These are phyloP conservation scores for Trichoderma citrinoviride DNA, from an alignment of 2,329 filamentous ascomycete species.

Conservation along the genomic window DNA sequence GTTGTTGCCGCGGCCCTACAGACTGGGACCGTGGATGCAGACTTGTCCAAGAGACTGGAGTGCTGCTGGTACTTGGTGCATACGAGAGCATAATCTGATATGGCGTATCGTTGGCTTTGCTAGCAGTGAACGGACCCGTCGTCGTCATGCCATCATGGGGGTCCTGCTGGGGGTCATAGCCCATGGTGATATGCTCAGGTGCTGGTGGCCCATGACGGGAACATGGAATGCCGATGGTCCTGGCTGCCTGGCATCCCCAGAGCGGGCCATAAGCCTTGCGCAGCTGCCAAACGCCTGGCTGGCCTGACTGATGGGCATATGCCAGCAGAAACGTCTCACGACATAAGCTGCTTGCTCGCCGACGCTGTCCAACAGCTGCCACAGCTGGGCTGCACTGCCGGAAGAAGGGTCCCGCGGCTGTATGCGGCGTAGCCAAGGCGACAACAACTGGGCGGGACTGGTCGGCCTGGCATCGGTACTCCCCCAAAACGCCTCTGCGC, in stretches of 20 bases:
- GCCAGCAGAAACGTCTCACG: constrained; percentile 14
- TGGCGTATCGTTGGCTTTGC: constrained; percentile 11
- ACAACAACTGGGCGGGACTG: background rate
- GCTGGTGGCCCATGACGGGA: constrained; percentile 17
- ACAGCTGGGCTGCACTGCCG: background rate
- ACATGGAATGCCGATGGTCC: background rate
- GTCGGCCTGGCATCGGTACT: constrained; percentile 19
- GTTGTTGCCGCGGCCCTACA: constrained; percentile 18
- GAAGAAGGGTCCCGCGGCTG: background rate
- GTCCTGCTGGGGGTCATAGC: background rate
- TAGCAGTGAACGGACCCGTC: constrained; percentile 15
- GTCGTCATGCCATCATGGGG: constrained; percentile 20
- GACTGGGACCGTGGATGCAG: constrained; percentile 19
- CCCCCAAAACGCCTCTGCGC: constrained; percentile 1
- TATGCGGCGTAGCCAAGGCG: background rate
- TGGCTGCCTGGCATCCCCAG: constrained; percentile 4
- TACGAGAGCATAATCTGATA: constrained; percentile 7
- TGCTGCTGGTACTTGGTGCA: background rate
- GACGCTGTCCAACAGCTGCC: background rate
- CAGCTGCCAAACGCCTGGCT: background rate
- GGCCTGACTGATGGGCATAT: background rate
- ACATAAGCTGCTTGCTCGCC: background rate
- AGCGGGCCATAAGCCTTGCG: constrained; percentile 4
- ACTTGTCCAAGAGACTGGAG: constrained; percentile 9
- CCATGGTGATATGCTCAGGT: constrained; percentile 16